Evolutionary conservation across 2,329 filamentous ascomycete genomes (phyloP).

Genomic region (Metarhizium rileyi): DNA sequence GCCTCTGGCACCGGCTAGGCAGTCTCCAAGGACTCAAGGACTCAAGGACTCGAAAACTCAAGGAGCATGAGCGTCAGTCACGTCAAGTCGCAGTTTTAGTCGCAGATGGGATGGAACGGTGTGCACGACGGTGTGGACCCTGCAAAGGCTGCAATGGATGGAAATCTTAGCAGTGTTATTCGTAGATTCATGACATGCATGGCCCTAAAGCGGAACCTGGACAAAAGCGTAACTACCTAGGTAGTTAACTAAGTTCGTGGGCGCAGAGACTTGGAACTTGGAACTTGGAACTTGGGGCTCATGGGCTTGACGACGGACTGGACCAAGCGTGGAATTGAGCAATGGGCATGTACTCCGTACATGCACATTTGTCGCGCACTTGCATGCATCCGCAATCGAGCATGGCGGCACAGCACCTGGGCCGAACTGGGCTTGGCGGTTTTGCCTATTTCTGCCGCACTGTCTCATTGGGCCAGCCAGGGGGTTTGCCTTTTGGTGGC

Average conservation of each 20-base stretch:
- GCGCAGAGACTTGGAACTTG: background rate
- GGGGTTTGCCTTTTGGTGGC: background rate
- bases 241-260: too few species aligned
- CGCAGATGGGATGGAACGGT: background rate
- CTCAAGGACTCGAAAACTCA: too few species aligned
- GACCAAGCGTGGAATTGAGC: background rate
- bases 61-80: background rate
- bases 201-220: background rate
- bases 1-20: too few species aligned
- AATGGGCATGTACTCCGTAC: background rate
- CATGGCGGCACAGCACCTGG: background rate
- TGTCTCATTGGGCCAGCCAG: background rate
- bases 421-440: background rate
- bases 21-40: too few species aligned
- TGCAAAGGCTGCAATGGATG: background rate
- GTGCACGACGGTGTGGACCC: constrained; percentile 2
- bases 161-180: background rate
- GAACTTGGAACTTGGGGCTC: background rate
- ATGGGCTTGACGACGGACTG: background rate
- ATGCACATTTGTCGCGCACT: too few species aligned
- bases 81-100: too few species aligned
- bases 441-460: background rate
- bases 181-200: background rate
- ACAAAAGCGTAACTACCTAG: background rate
- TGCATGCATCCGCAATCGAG: background rate